These are phyloP conservation scores for Pseudogymnoascus pannorum DNA, from an alignment of 2,329 filamentous ascomycete genomes.

Conservation along the genomic window DNA sequence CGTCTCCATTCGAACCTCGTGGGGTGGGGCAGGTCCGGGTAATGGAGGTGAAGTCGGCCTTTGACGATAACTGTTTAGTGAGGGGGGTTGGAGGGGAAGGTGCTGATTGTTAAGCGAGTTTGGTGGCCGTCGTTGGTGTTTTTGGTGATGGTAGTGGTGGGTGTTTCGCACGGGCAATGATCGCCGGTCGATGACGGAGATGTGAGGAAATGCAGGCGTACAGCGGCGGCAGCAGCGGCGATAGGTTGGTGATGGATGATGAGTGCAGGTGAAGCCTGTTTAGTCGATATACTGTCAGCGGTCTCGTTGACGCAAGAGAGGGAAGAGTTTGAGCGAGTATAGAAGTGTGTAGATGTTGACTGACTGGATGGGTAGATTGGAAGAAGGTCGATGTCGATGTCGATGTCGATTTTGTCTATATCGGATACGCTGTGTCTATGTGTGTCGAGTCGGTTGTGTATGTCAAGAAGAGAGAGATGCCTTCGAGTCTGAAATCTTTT, in stretches of 20 bases:
- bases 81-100: not conserved
- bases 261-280: not conserved
- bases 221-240: not conserved
- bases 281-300: not conserved
- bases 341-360: not conserved
- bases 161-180: constrained; percentile 2
- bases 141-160: not conserved
- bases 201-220: not conserved
- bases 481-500: not conserved
- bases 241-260: not conserved
- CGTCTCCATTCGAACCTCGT: constrained; percentile 6
- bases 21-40: not conserved
- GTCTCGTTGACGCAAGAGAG: not conserved
- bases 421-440: too few species aligned
- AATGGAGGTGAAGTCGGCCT: not conserved
- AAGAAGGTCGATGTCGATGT: not conserved
- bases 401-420: not conserved
- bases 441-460: not conserved
- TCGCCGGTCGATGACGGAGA: constrained; percentile 6
- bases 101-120: not conserved
- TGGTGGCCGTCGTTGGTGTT: not conserved
- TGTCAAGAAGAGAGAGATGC: not conserved
- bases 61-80: constrained; percentile 4
- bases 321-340: not conserved
- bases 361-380: not conserved